Evolutionary conservation across 2,329 filamentous ascomycete genomes (phyloP).

Genomic region (Aspergillus phoenicis): DNA sequence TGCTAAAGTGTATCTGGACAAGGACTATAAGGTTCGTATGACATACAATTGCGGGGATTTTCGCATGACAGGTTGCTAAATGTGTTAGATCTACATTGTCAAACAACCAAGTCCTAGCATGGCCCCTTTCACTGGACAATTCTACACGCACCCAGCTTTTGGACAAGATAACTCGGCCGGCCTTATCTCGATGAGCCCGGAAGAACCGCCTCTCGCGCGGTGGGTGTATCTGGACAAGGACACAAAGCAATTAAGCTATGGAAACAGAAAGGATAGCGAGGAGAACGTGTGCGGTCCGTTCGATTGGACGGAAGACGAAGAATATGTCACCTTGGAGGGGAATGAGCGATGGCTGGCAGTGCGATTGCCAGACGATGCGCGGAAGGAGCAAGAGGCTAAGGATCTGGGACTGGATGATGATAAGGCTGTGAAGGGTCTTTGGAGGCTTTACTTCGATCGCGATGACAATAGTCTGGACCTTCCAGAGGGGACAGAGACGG

Average conservation of each 20-base stretch:
- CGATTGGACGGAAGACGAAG: not conserved
- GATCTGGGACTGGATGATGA: not conserved
- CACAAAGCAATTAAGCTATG: not conserved
- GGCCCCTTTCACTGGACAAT: slow-evolving; percentile 5
- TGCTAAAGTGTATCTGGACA: not conserved
- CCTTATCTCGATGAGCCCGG: not conserved
- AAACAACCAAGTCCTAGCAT: not conserved
- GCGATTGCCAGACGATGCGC: not conserved
- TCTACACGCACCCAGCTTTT: slow-evolving; percentile 1
- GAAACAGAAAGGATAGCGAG: not conserved
- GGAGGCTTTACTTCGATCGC: slow-evolving; percentile 9
- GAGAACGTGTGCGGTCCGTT: slow-evolving; percentile 5
- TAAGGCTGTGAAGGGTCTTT: not conserved
- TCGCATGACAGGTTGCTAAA: not conserved
- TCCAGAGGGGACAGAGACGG: not conserved
- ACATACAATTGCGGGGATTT: not conserved
- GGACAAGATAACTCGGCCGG: not conserved
- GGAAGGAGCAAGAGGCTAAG: not conserved
- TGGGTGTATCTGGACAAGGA: slow-evolving; percentile 6
- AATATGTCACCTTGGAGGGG: not conserved
- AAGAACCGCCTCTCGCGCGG: not conserved
- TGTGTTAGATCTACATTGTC: not conserved
- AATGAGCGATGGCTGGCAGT: slow-evolving; percentile 9
- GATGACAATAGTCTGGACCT: not conserved
- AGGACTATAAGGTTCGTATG: not conserved